Evolutionary conservation across 257 asterid genomes (phyloP), one percentile per base, ranked within the genome.

Genomic region (Rubia yunnanensis): DNA sequence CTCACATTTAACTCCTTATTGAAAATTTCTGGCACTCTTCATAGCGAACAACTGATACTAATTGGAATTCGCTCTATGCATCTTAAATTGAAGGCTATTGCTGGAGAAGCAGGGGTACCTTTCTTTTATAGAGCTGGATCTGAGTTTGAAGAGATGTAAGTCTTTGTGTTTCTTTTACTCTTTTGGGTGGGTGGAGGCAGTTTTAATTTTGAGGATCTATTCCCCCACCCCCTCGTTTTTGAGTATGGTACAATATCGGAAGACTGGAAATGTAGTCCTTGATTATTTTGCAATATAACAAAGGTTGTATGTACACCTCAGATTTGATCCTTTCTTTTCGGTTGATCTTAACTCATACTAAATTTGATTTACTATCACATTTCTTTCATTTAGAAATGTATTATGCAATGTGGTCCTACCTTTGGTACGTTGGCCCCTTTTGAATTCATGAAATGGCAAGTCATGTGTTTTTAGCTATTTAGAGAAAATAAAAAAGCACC

Each of bases 91-190:
- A 83, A 91, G 98, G 98, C 98, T 59, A 91, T 91, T 65, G 96
- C 98, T 78, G 98, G 98, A 67, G 98, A 91, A 82, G 98, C 98
- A 22, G 98, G 98, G 64, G 98, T 91, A 24, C 98, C 98, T 71
- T 91, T 91, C 90, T 91, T 91, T 69, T 91, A 88, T 79, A 83
- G 90, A 71, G 98, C 98, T 24, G 98, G 98, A 71, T 91, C 98
- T 58, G 96, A 91, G 72, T 91, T 91, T 70, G 98, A 91, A 83
- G 98, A 91, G 77, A 91, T 91, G 96, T 91, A 84, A 83, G 95
- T 63, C 13, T 11, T 54, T 27, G 15, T 55, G 49, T 67, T 49
- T 48, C 32, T 36, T 27, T 39, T 28, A 27, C 14, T 39, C 32
- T 63, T 13, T 14, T 9, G 28, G 11, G 57, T 6, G 46, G 46